Percentiles rank a stretch among this genome's conserved stretches.
These are phyloP conservation scores for Corrigiola litoralis DNA, from an alignment of 179 eudicot genomes.

Conservation along the genomic window DNA sequence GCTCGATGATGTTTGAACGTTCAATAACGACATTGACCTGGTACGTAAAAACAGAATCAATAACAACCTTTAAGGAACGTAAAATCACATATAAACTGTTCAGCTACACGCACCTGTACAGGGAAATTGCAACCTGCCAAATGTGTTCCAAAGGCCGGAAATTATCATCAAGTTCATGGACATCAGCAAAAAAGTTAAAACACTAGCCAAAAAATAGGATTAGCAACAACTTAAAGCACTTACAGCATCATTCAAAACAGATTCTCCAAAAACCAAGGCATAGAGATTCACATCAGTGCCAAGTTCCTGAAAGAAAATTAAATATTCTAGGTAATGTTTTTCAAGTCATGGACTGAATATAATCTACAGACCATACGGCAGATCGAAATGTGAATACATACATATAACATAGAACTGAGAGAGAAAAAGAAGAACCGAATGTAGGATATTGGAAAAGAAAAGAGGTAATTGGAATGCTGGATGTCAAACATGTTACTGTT, in stretches of 20 bases:
- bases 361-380: background rate
- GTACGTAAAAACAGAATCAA: conserved; percentile 17
- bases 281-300: conserved; percentile 93
- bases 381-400: too few species aligned
- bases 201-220: background rate
- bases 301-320: conserved; percentile 64
- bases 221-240: conserved; percentile 27
- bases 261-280: conserved; percentile 98
- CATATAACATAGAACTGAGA: too few species aligned
- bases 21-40: conserved; percentile 91
- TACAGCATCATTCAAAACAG: conserved; percentile 98
- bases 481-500: too few species aligned
- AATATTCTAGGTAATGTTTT: background rate
- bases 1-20: conserved; percentile 57
- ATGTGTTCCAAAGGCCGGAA: conserved; percentile 21
- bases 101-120: conserved; percentile 69
- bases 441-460: too few species aligned
- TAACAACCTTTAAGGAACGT: background rate
- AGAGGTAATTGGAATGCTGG: too few species aligned
- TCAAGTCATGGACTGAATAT: background rate
- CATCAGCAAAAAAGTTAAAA: conserved; percentile 15
- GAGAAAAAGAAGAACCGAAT: too few species aligned
- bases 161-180: conserved; percentile 19
- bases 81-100: conserved; percentile 9
- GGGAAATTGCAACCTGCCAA: conserved; percentile 95